Evolutionary conservation across 2,329 filamentous ascomycete species (phyloP).

Genomic region (Passalora sequoiae): DNA sequence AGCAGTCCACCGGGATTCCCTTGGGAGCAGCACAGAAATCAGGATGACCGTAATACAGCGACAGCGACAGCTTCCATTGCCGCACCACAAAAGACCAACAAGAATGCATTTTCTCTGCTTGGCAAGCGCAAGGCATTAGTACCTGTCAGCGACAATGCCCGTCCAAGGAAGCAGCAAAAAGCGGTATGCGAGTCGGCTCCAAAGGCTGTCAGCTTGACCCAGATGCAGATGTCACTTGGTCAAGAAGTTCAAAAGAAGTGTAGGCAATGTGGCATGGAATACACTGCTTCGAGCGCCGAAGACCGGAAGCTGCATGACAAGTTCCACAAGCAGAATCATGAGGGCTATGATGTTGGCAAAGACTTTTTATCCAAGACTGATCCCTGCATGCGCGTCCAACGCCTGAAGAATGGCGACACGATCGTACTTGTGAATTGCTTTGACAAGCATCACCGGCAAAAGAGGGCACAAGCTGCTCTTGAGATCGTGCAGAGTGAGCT

Average conservation of each 20-base stretch:
- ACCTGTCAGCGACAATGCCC: constrained; percentile 32
- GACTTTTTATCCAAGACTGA: constrained; percentile 46
- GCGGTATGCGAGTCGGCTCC: constrained; percentile 29
- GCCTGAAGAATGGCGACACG: constrained; percentile 38
- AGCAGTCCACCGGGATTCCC: constrained; percentile 48
- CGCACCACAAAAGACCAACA: constrained; percentile 16
- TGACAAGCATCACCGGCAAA: constrained; percentile 49
- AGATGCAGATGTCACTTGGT: constrained; percentile 59
- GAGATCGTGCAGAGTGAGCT: constrained; percentile 60
- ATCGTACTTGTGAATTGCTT: constrained; percentile 56
- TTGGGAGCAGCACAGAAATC: constrained; percentile 26
- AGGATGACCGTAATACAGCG: constrained; percentile 26
- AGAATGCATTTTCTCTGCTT: constrained; percentile 31
- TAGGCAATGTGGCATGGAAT: constrained; percentile 60
- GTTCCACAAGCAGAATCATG: constrained; percentile 58
- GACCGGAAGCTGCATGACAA: constrained; percentile 60
- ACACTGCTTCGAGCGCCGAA: constrained; percentile 56
- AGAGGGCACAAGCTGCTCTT: constrained; percentile 50
- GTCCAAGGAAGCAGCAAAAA: constrained; percentile 25
- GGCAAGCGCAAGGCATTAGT: constrained; percentile 30
- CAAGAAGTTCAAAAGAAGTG: constrained; percentile 54
- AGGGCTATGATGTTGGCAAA: constrained; percentile 58
- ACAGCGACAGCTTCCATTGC: constrained; percentile 1
- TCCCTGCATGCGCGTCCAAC: constrained; percentile 13
- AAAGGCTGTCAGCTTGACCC: constrained; percentile 41